A percentile compares a stretch with the other conserved stretches of the same genome.
Evolutionary conservation across 768 basidiomycete species (phyloP).

Genomic region (Kwoniella pini): DNA sequence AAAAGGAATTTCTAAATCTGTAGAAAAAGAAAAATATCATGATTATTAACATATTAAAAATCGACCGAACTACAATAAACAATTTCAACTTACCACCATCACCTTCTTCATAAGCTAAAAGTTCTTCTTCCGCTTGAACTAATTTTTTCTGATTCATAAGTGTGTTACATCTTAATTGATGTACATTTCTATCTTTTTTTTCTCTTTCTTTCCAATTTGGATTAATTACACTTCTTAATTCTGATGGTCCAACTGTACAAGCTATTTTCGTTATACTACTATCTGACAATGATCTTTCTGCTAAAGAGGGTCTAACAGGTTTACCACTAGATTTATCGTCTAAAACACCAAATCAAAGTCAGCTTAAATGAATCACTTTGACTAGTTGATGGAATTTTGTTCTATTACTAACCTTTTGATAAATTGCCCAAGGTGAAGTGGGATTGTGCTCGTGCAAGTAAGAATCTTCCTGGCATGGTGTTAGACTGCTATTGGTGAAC

Average conservation of each 20-base stretch:
- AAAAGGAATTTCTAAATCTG: conserved; percentile 8
- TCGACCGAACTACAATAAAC: not conserved
- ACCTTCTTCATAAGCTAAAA: not conserved
- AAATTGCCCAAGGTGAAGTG: not conserved
- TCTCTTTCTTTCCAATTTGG: not conserved
- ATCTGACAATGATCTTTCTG: conserved; percentile 1
- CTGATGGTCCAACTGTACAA: conserved; percentile 9
- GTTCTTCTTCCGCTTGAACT: not conserved
- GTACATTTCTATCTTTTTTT: not conserved
- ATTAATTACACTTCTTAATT: conserved; percentile 3
- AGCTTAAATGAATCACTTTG: not conserved
- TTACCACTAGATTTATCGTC: not conserved
- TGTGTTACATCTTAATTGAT: not conserved
- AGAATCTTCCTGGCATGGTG: not conserved
- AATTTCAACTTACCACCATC: not conserved
- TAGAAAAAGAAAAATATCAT: not conserved
- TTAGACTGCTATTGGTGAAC: too few species aligned
- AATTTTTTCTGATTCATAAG: not conserved
- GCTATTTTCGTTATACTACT: not conserved
- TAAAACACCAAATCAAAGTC: not conserved
- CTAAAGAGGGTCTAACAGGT: not conserved
- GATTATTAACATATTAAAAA: not conserved
- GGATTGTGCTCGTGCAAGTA: not conserved
- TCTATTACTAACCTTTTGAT: not conserved
- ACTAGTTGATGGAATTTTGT: not conserved